Evolutionary conservation across 768 basidiomycete genomes (phyloP), one percentile per base, ranked within the genome.

Genomic region (Psilocybe cyanescens): DNA sequence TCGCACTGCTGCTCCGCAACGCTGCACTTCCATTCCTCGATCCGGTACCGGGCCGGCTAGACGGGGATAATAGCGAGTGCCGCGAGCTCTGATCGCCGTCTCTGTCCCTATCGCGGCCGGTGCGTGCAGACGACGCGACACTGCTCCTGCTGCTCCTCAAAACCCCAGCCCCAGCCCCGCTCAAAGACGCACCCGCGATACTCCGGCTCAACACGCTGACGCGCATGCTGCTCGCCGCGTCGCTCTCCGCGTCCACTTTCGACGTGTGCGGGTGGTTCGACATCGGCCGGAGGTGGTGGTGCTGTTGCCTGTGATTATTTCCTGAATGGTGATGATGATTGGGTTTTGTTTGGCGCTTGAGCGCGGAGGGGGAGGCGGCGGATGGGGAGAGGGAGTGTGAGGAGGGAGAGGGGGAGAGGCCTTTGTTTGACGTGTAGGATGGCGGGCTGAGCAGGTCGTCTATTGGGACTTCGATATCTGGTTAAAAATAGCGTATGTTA

Each of bases 381-480:
- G 66, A 17, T 41, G 51, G 19, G 28, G 55, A 31, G 55, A 59
- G 31, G 17, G 60, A 14, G 45, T 59, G 19, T 39, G 24, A 14
- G 51, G 50, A 49, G 9, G 39, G 57, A 19, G 47, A 58, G 65
- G 24, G 52, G n/a, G 64, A 64, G 37, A 60, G 52, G 16, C 52
- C 30, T 28, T 58, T 58, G 12, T 64, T 58, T 1, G 65, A 65
- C n/a, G 67, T 55, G 49, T 69, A 70, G 11, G 68, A 59, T 33
- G 72, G 52, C 46, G 69, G 63, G 53, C 79, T 81, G 41, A 88
- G 69, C 4, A 95, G 86, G 58, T 95, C 94, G 52, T 92, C 89
- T 5, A 87, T 75, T 0, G 89, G 79, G 9, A 95, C 85, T 70
- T 96, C 93, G 55, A 96, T 85, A 70, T 91, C 94, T 94, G 67